Evolutionary conservation across 495 filamentous ascomycete species (phyloP).

Genomic region (Pseudevernia furfuracea): DNA sequence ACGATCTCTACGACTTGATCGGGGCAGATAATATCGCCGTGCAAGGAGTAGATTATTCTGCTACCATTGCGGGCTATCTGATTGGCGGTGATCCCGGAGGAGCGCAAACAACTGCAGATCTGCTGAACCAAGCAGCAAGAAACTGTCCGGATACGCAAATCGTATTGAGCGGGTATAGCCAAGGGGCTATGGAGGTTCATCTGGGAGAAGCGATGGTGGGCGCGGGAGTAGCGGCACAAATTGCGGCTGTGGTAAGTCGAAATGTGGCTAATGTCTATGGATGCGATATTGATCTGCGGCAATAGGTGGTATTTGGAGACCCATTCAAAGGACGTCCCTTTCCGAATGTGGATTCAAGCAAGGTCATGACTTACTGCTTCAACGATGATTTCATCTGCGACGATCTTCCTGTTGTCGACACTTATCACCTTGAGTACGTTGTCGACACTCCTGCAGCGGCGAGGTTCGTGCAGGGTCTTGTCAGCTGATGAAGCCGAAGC

Average conservation of each 20-base stretch:
- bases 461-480: slow-evolving; percentile 31
- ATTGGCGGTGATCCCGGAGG: slow-evolving; percentile 37
- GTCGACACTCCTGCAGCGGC: slow-evolving; percentile 42
- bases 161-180: slow-evolving; percentile 54
- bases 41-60: slow-evolving; percentile 52
- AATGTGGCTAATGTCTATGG: background rate
- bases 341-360: slow-evolving; percentile 37
- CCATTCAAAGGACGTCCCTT: slow-evolving; percentile 43
- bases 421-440: slow-evolving; percentile 45
- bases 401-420: slow-evolving; percentile 40
- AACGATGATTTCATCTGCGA: slow-evolving; percentile 50
- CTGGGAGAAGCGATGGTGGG: slow-evolving; percentile 38
- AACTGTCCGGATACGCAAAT: slow-evolving; percentile 54
- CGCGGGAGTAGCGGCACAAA: slow-evolving; percentile 24
- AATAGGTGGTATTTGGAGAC: slow-evolving; percentile 52
- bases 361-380: slow-evolving; percentile 47
- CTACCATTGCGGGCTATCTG: slow-evolving; percentile 32
- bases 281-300: slow-evolving; percentile 23
- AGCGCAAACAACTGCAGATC: slow-evolving; percentile 40
- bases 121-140: slow-evolving; percentile 40
- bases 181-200: slow-evolving; percentile 48
- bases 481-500: slow-evolving; percentile 5
- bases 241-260: slow-evolving; percentile 28
- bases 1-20: slow-evolving; percentile 36
- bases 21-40: slow-evolving; percentile 39